A percentile compares a stretch with the other conserved stretches of the same genome.
phyloP scores from a whole-genome alignment of 257 asterid species.

The Jasminum sambac region DNA sequence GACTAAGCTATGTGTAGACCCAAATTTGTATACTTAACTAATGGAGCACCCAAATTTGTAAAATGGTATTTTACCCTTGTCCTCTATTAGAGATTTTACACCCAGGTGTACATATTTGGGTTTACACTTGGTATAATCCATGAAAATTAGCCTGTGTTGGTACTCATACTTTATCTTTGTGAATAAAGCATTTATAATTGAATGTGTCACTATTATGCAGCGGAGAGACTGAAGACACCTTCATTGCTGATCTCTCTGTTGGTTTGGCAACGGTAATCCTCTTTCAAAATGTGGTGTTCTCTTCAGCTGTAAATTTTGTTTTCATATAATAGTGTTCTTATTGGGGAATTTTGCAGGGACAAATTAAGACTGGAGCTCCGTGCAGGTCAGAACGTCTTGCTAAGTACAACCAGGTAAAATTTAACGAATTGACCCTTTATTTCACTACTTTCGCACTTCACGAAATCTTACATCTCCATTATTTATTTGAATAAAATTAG shows the following conservation, averaged over 20 bases:
- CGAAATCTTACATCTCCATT: background rate
- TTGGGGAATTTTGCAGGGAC: slow-evolving; percentile 54
- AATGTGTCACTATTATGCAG: slow-evolving; percentile 38
- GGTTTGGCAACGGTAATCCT: slow-evolving; percentile 85
- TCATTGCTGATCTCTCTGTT: slow-evolving; percentile 96
- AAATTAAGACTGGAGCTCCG: slow-evolving; percentile 98
- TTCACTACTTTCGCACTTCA: background rate
- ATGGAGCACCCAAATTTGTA: too few relatives aligned
- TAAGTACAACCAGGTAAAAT: slow-evolving; percentile 89
- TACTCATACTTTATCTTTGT: background rate
- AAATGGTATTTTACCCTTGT: too few relatives aligned
- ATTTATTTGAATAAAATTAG: background rate
- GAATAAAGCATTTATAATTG: background rate
- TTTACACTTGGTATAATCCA: too few relatives aligned
- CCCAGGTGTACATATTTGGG: too few relatives aligned
- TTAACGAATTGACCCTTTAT: background rate
- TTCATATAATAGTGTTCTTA: slow-evolving; percentile 3
- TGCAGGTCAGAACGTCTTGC: slow-evolving; percentile 98
- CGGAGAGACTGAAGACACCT: slow-evolving; percentile 98
- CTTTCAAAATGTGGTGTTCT: background rate
- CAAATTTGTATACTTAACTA: too few relatives aligned
- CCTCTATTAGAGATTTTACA: too few relatives aligned
- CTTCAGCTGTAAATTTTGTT: background rate
- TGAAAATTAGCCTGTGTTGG: too few relatives aligned
- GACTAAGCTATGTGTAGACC: too few relatives aligned